Percentiles rank a stretch among this genome's conserved stretches.
phyloP scores from a whole-genome alignment of 345 rosid species.

The Sonneratia alba region DNA sequence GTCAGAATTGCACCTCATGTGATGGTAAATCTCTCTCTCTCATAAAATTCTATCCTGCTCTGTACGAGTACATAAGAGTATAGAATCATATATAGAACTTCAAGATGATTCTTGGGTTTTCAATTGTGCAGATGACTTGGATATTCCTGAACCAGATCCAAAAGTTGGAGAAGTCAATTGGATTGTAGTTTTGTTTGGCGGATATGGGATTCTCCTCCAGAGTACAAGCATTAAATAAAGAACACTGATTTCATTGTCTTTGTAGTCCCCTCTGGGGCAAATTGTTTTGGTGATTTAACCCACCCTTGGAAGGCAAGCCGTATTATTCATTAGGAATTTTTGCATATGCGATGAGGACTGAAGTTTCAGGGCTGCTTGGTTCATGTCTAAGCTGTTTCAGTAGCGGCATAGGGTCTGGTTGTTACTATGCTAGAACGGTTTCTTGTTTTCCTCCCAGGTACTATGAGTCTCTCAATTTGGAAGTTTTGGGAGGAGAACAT shows the following conservation, averaged over 20 bases:
- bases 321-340: neutral
- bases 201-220: constrained; percentile 3
- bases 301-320: neutral
- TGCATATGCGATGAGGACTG: neutral
- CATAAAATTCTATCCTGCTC: neutral
- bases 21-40: constrained; percentile 48
- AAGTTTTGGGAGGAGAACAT: too few relatives aligned
- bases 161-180: constrained; percentile 42
- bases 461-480: too few relatives aligned
- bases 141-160: constrained; percentile 96
- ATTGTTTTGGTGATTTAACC: constrained; percentile 15
- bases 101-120: constrained; percentile 12
- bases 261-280: constrained; percentile 8
- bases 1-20: constrained; percentile 97
- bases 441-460: constrained; percentile 1
- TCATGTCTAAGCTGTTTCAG: neutral
- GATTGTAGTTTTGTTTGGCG: constrained; percentile 32
- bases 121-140: constrained; percentile 86
- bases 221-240: constrained; percentile 6
- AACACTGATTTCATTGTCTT: constrained; percentile 12
- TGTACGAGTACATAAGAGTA: neutral
- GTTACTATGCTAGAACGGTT: neutral
- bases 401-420: constrained; percentile 5
- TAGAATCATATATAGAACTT: neutral
- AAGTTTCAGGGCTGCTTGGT: neutral